Evolutionary conservation across 768 basidiomycete species (phyloP).

Genomic region (Macrocybe gigantea): DNA sequence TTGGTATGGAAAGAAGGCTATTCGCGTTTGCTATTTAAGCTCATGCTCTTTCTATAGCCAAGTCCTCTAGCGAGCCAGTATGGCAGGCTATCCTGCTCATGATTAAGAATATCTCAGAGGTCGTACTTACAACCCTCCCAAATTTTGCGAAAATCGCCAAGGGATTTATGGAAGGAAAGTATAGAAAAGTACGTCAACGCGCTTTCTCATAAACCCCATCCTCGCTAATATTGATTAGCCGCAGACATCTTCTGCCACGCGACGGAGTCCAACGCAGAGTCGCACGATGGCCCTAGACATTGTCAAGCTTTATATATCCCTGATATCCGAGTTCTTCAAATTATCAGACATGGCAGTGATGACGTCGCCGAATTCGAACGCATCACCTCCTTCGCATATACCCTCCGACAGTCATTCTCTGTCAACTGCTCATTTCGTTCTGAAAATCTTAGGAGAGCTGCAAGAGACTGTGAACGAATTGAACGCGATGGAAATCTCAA

Average conservation of each 20-base stretch:
- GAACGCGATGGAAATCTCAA: slow-evolving; percentile 70
- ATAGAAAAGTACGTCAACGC: slow-evolving; percentile 59
- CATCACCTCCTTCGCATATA: slow-evolving; percentile 43
- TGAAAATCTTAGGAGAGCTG: slow-evolving; percentile 77
- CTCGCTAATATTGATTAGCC: slow-evolving; percentile 11
- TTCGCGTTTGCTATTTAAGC: not conserved
- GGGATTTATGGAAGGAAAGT: slow-evolving; percentile 90
- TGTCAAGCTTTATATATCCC: slow-evolving; percentile 70
- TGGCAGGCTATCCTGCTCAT: slow-evolving; percentile 80
- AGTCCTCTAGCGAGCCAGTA: slow-evolving; percentile 64
- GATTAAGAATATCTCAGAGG: slow-evolving; percentile 85
- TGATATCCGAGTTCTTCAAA: slow-evolving; percentile 75
- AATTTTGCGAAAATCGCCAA: slow-evolving; percentile 93
- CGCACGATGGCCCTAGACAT: slow-evolving; percentile 82
- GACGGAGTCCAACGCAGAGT: slow-evolving; percentile 76
- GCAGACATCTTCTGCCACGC: slow-evolving; percentile 36
- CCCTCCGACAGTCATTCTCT: slow-evolving; percentile 77
- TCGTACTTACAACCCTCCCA: slow-evolving; percentile 77
- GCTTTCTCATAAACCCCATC: not conserved
- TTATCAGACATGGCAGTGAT: slow-evolving; percentile 75
- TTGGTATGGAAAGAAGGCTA: slow-evolving; percentile 38
- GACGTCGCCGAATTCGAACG: slow-evolving; percentile 39
- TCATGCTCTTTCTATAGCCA: slow-evolving; percentile 37
- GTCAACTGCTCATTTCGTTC: slow-evolving; percentile 76
- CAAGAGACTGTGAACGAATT: slow-evolving; percentile 84